Evolutionary conservation across 2,329 filamentous ascomycete genomes (phyloP).

Genomic region (Leptographium flavum): DNA sequence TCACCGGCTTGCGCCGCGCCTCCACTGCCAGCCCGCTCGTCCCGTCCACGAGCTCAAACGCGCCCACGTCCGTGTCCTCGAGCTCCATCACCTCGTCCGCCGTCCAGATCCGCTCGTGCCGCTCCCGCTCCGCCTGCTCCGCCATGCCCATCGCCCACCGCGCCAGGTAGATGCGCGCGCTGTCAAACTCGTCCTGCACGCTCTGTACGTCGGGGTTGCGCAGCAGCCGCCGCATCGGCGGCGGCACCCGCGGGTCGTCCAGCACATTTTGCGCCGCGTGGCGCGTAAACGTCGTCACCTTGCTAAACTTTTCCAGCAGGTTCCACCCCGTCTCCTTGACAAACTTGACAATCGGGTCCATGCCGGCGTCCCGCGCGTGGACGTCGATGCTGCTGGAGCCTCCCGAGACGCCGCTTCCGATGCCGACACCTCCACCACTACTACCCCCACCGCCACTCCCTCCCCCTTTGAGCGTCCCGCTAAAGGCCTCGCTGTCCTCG

Average conservation of each 20-base stretch:
- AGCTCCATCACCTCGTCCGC: constrained; percentile 84
- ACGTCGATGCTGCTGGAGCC: not conserved
- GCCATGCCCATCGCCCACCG: constrained; percentile 98
- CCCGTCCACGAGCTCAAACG: constrained; percentile 88
- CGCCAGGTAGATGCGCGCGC: constrained; percentile 82
- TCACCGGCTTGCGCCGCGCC: constrained; percentile 64
- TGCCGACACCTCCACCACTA: too few relatives aligned
- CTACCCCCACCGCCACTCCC: constrained; percentile 19
- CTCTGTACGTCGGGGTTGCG: constrained; percentile 91
- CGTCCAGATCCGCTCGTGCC: constrained; percentile 80
- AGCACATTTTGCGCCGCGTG: constrained; percentile 83
- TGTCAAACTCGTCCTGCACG: constrained; percentile 93
- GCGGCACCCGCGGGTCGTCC: constrained; percentile 82
- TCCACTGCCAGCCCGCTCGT: constrained; percentile 53
- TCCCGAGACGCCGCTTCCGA: constrained; percentile 19
- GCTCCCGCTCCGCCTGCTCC: constrained; percentile 84
- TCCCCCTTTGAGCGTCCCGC: constrained; percentile 40
- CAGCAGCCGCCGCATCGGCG: constrained; percentile 72
- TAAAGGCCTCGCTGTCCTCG: constrained; percentile 68
- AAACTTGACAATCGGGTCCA: constrained; percentile 89
- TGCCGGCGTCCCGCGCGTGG: constrained; percentile 46
- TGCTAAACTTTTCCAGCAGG: constrained; percentile 89
- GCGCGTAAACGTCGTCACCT: constrained; percentile 90
- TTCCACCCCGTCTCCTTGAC: constrained; percentile 95
- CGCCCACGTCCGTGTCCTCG: constrained; percentile 87